Conservation (phyloP, 495 filamentous ascomycete genomes). For the Penicillium flavigenum region DNA sequence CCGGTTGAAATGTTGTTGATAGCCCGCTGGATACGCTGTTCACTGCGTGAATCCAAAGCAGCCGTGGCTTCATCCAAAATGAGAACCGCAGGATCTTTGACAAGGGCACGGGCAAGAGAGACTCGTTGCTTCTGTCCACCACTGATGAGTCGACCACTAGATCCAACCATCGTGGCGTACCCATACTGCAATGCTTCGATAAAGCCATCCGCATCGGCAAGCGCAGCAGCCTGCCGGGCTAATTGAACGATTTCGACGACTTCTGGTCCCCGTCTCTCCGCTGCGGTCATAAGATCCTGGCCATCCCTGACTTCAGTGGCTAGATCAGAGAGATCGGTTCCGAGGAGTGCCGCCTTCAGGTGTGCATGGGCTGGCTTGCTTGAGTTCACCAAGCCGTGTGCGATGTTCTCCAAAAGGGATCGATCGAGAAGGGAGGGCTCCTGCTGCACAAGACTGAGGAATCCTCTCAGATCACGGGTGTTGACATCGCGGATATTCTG, state of each 20-base stretch:
- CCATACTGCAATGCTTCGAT: slow-evolving; percentile 50
- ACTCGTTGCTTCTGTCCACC: slow-evolving; percentile 65
- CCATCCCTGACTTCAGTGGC: slow-evolving; percentile 37
- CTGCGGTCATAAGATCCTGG: slow-evolving; percentile 32
- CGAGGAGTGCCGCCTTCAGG: slow-evolving; percentile 34
- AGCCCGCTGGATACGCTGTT: slow-evolving; percentile 52
- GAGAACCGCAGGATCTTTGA: slow-evolving; percentile 77
- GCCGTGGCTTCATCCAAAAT: slow-evolving; percentile 82
- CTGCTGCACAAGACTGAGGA: slow-evolving; percentile 65
- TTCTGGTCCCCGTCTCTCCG: slow-evolving; percentile 30
- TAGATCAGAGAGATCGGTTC: slow-evolving; percentile 32
- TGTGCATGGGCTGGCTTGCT: slow-evolving; percentile 45
- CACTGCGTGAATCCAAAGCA: slow-evolving; percentile 53
- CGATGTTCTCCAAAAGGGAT: slow-evolving; percentile 69
- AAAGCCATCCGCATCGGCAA: slow-evolving; percentile 47
- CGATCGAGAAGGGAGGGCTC: slow-evolving; percentile 63
- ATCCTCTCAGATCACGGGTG: slow-evolving; percentile 53
- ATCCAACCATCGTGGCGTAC: slow-evolving; percentile 53
- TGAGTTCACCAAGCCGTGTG: slow-evolving; percentile 61
- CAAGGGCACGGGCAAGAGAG: slow-evolving; percentile 67
- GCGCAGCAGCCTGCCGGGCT: slow-evolving; percentile 37
- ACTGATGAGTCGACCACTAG: slow-evolving; percentile 57
- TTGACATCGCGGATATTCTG: slow-evolving; percentile 56
- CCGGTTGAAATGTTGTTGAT: slow-evolving; percentile 47
- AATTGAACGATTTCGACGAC: slow-evolving; percentile 41